phyloP scores from a whole-genome alignment of 768 basidiomycete genomes.

The Peribolospora kevripleyi region DNA sequence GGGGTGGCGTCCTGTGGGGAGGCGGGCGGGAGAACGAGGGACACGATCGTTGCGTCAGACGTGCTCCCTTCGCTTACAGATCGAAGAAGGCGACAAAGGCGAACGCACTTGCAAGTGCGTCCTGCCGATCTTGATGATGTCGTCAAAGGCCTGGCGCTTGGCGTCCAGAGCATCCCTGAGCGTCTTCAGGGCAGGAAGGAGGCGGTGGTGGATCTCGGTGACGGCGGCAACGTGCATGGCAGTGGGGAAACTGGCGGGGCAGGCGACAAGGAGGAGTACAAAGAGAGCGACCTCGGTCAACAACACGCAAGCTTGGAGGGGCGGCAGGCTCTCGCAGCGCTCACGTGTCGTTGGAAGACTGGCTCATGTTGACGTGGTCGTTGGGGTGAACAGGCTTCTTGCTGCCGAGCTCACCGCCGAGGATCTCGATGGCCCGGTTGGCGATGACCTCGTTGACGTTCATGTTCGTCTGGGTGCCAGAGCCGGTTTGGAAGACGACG shows the following conservation, averaged over 20 bases:
- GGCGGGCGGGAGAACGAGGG: slow-evolving; percentile 1
- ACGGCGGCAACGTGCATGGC: slow-evolving; percentile 97
- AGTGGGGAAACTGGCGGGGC: slow-evolving; percentile 58
- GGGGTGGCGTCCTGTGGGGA: slow-evolving; percentile 69
- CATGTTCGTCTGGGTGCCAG: slow-evolving; percentile 98
- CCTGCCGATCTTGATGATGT: slow-evolving; percentile 95
- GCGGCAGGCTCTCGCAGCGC: slow-evolving; percentile 14
- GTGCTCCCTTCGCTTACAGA: neutral
- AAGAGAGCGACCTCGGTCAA: neutral
- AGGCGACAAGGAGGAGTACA: neutral
- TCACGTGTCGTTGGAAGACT: slow-evolving; percentile 94
- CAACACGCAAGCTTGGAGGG: too few species aligned
- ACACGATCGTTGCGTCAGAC: neutral
- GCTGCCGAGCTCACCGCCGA: slow-evolving; percentile 81
- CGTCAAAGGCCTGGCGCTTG: slow-evolving; percentile 58
- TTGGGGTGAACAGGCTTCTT: slow-evolving; percentile 97
- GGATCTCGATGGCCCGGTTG: slow-evolving; percentile 87
- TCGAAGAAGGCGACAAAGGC: neutral
- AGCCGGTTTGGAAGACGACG: slow-evolving; percentile 97
- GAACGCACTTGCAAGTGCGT: slow-evolving; percentile 59
- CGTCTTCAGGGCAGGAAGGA: slow-evolving; percentile 65
- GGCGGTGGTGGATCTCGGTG: slow-evolving; percentile 48
- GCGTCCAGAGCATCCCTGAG: slow-evolving; percentile 59
- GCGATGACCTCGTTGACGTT: slow-evolving; percentile 98
- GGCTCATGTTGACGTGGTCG: slow-evolving; percentile 98